Percentiles rank a stretch among this genome's conserved stretches.
Evolutionary conservation across 2,329 filamentous ascomycete genomes (phyloP).

Genomic region (Neopestalotiopsis clavispora): DNA sequence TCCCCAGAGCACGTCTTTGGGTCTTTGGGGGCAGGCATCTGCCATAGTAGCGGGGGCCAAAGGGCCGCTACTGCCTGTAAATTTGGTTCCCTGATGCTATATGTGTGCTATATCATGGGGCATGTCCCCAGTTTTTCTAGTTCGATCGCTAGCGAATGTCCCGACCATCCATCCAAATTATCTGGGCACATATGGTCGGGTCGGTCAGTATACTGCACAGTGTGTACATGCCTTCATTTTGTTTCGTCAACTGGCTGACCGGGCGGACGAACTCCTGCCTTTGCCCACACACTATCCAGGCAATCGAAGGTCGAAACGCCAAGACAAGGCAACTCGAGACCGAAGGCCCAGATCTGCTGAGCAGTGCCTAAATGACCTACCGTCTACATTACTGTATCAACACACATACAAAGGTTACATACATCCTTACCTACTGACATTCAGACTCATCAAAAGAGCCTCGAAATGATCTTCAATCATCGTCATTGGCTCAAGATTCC

Average conservation of each 20-base stretch:
- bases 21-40: no score
- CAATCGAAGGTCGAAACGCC: background rate
- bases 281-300: background rate
- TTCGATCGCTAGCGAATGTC: background rate
- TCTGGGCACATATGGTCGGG: background rate
- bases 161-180: background rate
- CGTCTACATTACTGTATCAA: background rate
- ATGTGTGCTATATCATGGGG: no score
- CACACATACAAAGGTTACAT: background rate
- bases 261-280: background rate
- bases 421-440: background rate
- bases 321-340: slow-evolving; percentile 6
- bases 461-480: background rate
- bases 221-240: background rate
- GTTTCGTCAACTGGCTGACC: background rate
- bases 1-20: no score
- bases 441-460: background rate
- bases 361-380: background rate
- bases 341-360: background rate
- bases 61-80: no score
- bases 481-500: background rate
- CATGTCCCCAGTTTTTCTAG: background rate
- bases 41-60: no score
- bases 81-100: no score
- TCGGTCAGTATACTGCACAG: background rate